These are phyloP conservation scores for Suhomyces kilbournensis DNA, from an alignment of 805 yeast genomes.

Conservation along the genomic window DNA sequence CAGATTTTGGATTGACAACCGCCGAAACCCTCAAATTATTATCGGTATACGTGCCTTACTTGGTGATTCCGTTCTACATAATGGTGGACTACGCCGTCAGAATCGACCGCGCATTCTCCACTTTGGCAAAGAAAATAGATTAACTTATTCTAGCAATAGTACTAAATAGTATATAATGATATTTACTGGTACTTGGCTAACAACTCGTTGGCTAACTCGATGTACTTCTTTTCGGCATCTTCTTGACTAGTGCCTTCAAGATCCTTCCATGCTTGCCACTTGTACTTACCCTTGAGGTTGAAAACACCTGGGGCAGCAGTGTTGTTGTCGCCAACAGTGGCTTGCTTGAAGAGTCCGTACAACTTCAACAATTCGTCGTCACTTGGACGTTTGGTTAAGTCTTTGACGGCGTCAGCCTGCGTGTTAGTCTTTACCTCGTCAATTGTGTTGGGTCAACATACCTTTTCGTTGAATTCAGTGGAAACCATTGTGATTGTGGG, in stretches of 20 bases:
- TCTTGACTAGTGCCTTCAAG: constrained; percentile 81
- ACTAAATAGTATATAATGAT: no score
- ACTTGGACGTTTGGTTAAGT: constrained; percentile 70
- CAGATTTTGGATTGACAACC: constrained; percentile 33
- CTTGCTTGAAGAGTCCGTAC: constrained; percentile 94
- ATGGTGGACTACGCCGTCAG: constrained; percentile 42
- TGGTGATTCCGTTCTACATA: constrained; percentile 60
- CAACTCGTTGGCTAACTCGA: constrained; percentile 64
- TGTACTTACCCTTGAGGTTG: constrained; percentile 92
- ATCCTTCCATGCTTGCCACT: constrained; percentile 96
- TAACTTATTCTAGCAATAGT: neutral
- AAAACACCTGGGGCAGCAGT: constrained; percentile 88
- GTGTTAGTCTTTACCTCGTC: constrained; percentile 3
- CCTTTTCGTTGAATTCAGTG: constrained; percentile 28
- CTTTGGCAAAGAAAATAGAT: neutral
- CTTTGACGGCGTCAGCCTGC: constrained; percentile 80
- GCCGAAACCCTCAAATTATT: constrained; percentile 43
- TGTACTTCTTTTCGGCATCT: constrained; percentile 85
- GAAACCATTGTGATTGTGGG: constrained; percentile 19
- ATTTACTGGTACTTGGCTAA: constrained; percentile 41
- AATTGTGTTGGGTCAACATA: constrained; percentile 12
- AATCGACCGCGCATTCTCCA: neutral
- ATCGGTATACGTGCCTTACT: constrained; percentile 66
- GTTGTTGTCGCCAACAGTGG: constrained; percentile 91
- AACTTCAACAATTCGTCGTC: constrained; percentile 84